These are phyloP conservation scores for Aspergillus sp. DNA, from an alignment of 2,329 filamentous ascomycete species.

Conservation along the genomic window DNA sequence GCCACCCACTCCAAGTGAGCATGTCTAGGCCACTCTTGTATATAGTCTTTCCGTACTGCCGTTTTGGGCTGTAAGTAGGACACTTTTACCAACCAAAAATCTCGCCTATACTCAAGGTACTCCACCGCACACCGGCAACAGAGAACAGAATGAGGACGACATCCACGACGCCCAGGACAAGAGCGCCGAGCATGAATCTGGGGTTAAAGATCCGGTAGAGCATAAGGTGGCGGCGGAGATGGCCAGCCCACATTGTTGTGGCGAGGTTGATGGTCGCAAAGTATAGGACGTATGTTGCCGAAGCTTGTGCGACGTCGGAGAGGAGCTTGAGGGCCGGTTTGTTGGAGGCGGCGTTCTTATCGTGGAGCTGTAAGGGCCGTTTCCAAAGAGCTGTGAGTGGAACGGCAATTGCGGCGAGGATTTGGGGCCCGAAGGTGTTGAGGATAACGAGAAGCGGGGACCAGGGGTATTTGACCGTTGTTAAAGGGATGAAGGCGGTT, in stretches of 20 bases:
- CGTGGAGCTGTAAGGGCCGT: slow-evolving; percentile 70
- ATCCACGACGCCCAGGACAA: slow-evolving; percentile 73
- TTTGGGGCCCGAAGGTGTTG: slow-evolving; percentile 88
- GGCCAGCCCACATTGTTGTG: slow-evolving; percentile 86
- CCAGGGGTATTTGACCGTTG: slow-evolving; percentile 84
- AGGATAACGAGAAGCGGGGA: slow-evolving; percentile 75
- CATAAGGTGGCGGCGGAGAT: slow-evolving; percentile 90
- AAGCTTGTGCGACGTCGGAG: slow-evolving; percentile 67
- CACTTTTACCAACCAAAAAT: slow-evolving; percentile 74
- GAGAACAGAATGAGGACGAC: slow-evolving; percentile 69
- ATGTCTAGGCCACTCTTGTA: neutral
- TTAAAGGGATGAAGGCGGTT: slow-evolving; percentile 84
- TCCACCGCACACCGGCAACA: slow-evolving; percentile 72
- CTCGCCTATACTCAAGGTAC: slow-evolving; percentile 75
- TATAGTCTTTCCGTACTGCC: neutral
- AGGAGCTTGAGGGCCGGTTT: slow-evolving; percentile 51
- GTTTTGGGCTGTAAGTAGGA: neutral
- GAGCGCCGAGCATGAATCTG: slow-evolving; percentile 79
- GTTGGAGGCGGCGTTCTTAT: slow-evolving; percentile 30
- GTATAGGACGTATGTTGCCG: slow-evolving; percentile 75
- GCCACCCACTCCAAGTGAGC: neutral
- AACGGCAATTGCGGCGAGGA: slow-evolving; percentile 75
- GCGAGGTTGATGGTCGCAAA: slow-evolving; percentile 80
- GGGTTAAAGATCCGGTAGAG: slow-evolving; percentile 92
- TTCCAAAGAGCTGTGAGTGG: slow-evolving; percentile 89